A percentile compares a stretch with the other conserved stretches of the same genome.
phyloP scores from a whole-genome alignment of 768 basidiomycete species.

The Mycena venus region DNA sequence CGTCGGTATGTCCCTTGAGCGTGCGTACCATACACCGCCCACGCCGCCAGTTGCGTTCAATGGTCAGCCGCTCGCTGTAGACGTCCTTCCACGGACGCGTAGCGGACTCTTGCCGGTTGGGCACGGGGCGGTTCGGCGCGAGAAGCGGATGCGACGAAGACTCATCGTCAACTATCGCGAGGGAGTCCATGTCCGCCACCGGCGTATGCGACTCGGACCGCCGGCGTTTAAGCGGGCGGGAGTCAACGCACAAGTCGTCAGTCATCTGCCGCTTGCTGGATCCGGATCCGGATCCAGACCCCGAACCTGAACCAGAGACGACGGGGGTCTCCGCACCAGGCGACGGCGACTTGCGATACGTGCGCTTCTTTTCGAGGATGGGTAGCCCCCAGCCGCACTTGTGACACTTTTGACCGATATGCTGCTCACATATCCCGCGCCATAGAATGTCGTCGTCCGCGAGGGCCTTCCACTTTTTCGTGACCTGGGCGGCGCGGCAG shows the following conservation, averaged over 20 bases:
- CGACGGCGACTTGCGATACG: conserved; percentile 49
- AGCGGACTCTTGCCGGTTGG: conserved; percentile 48
- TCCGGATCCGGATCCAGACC: not conserved
- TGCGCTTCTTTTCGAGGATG: conserved; percentile 82
- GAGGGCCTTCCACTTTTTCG: conserved; percentile 83
- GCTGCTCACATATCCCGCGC: conserved; percentile 97
- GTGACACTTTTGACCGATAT: conserved; percentile 95
- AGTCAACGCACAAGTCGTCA: conserved; percentile 45
- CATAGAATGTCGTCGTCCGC: conserved; percentile 97
- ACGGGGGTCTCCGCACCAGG: conserved; percentile 17
- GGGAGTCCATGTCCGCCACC: conserved; percentile 22
- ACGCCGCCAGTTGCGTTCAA: conserved; percentile 97
- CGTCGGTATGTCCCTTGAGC: conserved; percentile 93
- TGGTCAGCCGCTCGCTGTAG: conserved; percentile 95
- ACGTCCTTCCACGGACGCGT: conserved; percentile 99
- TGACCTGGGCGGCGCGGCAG: conserved; percentile 94
- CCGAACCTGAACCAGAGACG: not conserved
- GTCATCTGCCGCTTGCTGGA: conserved; percentile 55
- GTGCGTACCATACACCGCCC: conserved; percentile 89
- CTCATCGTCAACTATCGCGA: conserved; percentile 30
- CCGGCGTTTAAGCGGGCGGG: conserved; percentile 66
- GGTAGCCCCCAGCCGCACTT: conserved; percentile 99
- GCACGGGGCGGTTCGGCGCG: conserved; percentile 44
- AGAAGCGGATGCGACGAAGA: conserved; percentile 44
- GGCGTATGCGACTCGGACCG: conserved; percentile 47